Percentiles rank a stretch among this genome's conserved stretches.
Evolutionary conservation across 345 rosid genomes (phyloP).

Genomic region (Barbarea vulgaris): DNA sequence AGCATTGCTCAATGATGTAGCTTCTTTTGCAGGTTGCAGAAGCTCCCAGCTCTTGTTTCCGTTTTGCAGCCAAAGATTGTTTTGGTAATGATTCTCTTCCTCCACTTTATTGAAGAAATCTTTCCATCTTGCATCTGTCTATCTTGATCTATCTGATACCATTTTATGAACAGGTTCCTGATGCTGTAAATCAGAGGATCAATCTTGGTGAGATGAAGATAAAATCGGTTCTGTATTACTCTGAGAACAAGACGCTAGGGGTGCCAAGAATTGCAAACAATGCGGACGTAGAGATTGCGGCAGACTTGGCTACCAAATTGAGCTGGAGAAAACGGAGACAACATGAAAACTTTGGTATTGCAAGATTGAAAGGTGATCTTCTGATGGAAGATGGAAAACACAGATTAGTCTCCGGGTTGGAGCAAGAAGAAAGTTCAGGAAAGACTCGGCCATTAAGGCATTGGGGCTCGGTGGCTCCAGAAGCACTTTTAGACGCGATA

Average conservation of each 20-base stretch:
- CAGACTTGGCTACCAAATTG: conserved; percentile 55
- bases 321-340: conserved; percentile 52
- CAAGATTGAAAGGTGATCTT: conserved; percentile 70
- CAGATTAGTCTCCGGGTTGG: conserved; percentile 45
- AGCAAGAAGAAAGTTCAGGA: conserved; percentile 32
- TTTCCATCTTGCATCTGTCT: conserved; percentile 1
- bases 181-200: conserved; percentile 48
- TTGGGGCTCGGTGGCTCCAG: conserved; percentile 59
- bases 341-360: conserved; percentile 40
- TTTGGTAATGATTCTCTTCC: conserved; percentile 49
- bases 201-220: conserved; percentile 36
- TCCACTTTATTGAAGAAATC: background rate
- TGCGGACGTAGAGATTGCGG: conserved; percentile 50
- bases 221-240: conserved; percentile 42
- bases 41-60: conserved; percentile 53
- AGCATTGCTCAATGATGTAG: background rate
- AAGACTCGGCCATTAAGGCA: conserved; percentile 42
- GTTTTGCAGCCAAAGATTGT: conserved; percentile 65
- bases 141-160: conserved; percentile 4
- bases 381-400: conserved; percentile 51
- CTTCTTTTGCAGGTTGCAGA: conserved; percentile 48
- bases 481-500: conserved; percentile 49
- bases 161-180: conserved; percentile 58
- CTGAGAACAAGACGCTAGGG: conserved; percentile 52
- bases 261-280: conserved; percentile 46